Evolutionary conservation across 169 alveolate genomes (phyloP), one percentile per base, ranked within the genome.

Genomic region (Plasmodium fragile): DNA sequence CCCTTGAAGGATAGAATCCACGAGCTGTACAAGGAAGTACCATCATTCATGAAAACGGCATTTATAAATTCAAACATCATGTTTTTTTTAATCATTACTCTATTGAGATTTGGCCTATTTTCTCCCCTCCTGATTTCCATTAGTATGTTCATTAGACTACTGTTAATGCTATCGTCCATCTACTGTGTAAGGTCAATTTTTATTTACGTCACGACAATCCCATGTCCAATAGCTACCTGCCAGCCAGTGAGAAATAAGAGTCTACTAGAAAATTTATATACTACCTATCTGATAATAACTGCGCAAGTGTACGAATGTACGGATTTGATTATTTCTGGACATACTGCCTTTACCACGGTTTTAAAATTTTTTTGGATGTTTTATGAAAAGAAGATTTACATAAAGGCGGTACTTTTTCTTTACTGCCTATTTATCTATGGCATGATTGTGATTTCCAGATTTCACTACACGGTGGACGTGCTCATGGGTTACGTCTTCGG

Each of bases 291-390:
- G 69, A 96, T 95, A 7, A 85, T 95, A 41, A 52, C 92, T 28
- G 93, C 96, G 11, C 73, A 93, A 43, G 92, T 77, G 13, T 90
- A 92, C 11, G 95, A 95, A 82, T 96, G 97, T 81, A 96, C 97
- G 4, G 97, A 96, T 92, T 65, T 95, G 70, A 93, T 96, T 11
- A 87, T 96, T n/a, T 96, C 97, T 28, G 97, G 97, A n/a, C 97
- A 96, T 91, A 84, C 93, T 7, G 92, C 97, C 8, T 90, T 92
- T 69, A 85, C 94, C 30, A 96, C 96, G 4, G 65, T 92, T 69
- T 89, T 93, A 18, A 78, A 81, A 78, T 93, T 82, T 18, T 80
- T 95, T 22, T 69, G 95, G 81, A 41, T 84, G 65, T 92, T 93
- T 85, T 75, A 87, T 52, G 72, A 55, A 77, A 89, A 92, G 82